Conservation (phyloP, 306 rosid species). For the Sicyos edulis region DNA sequence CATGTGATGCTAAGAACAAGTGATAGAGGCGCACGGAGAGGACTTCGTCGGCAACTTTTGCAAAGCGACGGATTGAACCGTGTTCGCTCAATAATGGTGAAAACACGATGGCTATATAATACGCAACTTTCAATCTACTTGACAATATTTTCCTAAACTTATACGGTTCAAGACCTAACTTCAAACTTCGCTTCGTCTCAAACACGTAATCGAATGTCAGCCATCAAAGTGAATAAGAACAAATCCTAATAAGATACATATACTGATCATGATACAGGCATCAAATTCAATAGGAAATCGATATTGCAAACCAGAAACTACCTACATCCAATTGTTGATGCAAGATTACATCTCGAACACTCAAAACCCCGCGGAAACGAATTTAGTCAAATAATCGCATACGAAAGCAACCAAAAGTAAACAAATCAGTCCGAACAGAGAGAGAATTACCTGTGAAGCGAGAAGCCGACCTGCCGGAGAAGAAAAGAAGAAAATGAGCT, state of each 20-base stretch:
- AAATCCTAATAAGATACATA: neutral
- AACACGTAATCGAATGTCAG: neutral
- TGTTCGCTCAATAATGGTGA: neutral
- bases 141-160: neutral
- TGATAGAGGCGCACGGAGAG: neutral
- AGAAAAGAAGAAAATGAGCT: slow-evolving; percentile 55
- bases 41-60: neutral
- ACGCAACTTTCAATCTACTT: neutral
- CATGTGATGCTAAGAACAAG: neutral
- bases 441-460: slow-evolving; percentile 47
- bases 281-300: neutral
- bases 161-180: neutral
- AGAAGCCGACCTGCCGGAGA: slow-evolving; percentile 39
- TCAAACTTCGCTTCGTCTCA: neutral
- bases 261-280: neutral
- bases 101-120: neutral
- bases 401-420: neutral
- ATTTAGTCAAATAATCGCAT: neutral
- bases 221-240: neutral
- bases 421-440: neutral
- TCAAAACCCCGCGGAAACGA: neutral
- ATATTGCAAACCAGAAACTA: neutral
- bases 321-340: neutral
- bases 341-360: neutral
- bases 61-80: neutral